A percentile compares a stretch with the other conserved stretches of the same genome.
phyloP scores from a whole-genome alignment of 805 yeast species.

The Groenewaldozyma tartarivorans region DNA sequence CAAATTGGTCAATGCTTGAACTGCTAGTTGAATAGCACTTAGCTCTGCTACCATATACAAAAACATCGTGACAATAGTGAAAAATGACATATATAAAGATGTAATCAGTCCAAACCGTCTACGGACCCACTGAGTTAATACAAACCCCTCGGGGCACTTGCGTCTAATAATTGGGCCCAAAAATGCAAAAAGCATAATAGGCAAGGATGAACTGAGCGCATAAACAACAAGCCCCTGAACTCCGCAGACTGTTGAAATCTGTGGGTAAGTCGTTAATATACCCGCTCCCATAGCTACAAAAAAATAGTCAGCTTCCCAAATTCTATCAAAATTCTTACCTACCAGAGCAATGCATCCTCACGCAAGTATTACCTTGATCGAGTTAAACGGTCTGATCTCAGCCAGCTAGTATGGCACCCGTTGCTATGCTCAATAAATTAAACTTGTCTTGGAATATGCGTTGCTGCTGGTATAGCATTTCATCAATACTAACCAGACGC shows the following conservation, averaged over 20 bases:
- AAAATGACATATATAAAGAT: constrained; percentile 65
- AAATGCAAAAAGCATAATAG: constrained; percentile 73
- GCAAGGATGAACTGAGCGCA: constrained; percentile 69
- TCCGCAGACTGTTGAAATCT: constrained; percentile 79
- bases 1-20: constrained; percentile 67
- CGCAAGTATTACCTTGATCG: constrained; percentile 80
- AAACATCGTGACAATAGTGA: constrained; percentile 70
- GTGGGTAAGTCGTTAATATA: constrained; percentile 72
- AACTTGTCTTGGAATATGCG: constrained; percentile 2
- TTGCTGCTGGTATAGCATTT: background rate
- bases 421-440: constrained; percentile 7
- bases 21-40: constrained; percentile 68
- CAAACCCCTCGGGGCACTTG: constrained; percentile 82
- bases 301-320: constrained; percentile 7
- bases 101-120: constrained; percentile 66
- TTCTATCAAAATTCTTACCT: constrained; percentile 2
- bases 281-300: constrained; percentile 77
- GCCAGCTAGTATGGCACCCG: constrained; percentile 31
- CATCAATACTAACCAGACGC: constrained; percentile 66
- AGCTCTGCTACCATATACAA: constrained; percentile 82
- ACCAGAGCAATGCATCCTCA: constrained; percentile 41
- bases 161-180: constrained; percentile 73
- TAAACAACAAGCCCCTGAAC: constrained; percentile 81
- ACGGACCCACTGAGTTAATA: constrained; percentile 90
- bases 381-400: constrained; percentile 72